Base-by-base conservation (phyloP, 2,329 filamentous ascomycete species). In the Neurospora sp. region DNA sequence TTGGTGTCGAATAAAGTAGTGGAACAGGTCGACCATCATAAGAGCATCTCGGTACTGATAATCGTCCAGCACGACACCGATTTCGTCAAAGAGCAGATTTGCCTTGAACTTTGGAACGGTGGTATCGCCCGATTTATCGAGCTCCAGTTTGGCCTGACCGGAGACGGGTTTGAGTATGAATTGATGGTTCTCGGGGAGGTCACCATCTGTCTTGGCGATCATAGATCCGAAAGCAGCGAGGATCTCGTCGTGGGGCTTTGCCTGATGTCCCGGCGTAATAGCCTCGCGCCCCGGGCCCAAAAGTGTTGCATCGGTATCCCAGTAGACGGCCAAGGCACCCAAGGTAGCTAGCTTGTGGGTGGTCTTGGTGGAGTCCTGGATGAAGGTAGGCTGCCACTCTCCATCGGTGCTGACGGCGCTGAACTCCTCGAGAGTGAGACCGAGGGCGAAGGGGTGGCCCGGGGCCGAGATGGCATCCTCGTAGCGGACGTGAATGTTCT, bases 11-110 rank as follows among this genome's bases (percentile, higher is more conserved):
- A 97, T 92, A 79, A 98, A 99, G 81, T 97, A 98, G 80, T 99
- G 96, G 83, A 99, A 99, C 2, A 98, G 84, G 78, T 99, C 96
- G 1, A 98, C 92, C 83, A 99, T 92, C 96, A 99, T 99, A 70
- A 99, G 82, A 5, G 91, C 93, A 81, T 99, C 96, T 38, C 96
- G 91, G 78, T 99, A 99, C 79, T 99, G 96, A 74, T 97, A 89
- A 74, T 99, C 95, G 75, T 99, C 96, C 39, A 99, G 86, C n/a
- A 98, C 92, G 73, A 99, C 90, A 67, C 96, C 96, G 70, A 99
- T 94, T 77, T 99, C 96, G 77, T 99, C 95, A 75, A 99, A 99
- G 1, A 98, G 82, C 19, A 99, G 82, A 46, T 91, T 92, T 37
- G 94, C 92, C 80, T 97, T 98, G 82, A 96, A 90, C 77, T 95